Percentiles rank a stretch among this genome's conserved stretches.
Evolutionary conservation across 2,329 filamentous ascomycete genomes (phyloP).

Genomic region (Penicillium brevicompactum): DNA sequence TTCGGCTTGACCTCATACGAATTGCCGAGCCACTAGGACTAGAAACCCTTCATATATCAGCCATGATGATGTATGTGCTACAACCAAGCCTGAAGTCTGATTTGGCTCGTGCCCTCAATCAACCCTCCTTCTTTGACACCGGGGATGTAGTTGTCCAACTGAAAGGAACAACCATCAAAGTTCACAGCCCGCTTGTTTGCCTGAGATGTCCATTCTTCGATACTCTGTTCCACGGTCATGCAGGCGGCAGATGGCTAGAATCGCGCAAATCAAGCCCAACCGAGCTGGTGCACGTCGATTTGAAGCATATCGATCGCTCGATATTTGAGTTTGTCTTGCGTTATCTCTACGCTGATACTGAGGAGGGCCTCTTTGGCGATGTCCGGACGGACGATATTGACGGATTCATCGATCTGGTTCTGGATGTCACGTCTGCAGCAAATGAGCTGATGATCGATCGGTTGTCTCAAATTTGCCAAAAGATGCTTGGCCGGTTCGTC

Average conservation of each 20-base stretch:
- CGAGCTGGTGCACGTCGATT: constrained; percentile 69
- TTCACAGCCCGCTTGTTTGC: constrained; percentile 79
- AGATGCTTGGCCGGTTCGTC: constrained; percentile 78
- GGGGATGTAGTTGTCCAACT: constrained; percentile 80
- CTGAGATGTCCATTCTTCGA: constrained; percentile 90
- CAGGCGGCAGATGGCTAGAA: constrained; percentile 80
- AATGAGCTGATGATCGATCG: constrained; percentile 96
- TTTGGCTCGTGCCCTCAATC: constrained; percentile 68
- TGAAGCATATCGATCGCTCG: constrained; percentile 74
- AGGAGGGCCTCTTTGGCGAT: constrained; percentile 78
- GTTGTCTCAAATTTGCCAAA: constrained; percentile 86
- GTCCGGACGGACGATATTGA: constrained; percentile 72
- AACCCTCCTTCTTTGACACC: constrained; percentile 73
- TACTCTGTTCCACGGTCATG: constrained; percentile 84
- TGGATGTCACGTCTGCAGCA: constrained; percentile 86
- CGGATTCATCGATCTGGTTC: constrained; percentile 82
- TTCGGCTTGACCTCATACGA: constrained; percentile 85
- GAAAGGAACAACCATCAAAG: constrained; percentile 66
- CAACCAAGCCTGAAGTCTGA: constrained; percentile 68
- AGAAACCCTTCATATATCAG: constrained; percentile 71
- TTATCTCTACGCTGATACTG: constrained; percentile 81
- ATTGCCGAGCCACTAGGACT: constrained; percentile 73
- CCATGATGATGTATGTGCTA: constrained; percentile 71
- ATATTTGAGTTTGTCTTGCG: constrained; percentile 78
- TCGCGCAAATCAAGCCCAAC: constrained; percentile 58